phyloP scores from a whole-genome alignment of 1,139 yeast species.

The Blastobotrys persicus region DNA sequence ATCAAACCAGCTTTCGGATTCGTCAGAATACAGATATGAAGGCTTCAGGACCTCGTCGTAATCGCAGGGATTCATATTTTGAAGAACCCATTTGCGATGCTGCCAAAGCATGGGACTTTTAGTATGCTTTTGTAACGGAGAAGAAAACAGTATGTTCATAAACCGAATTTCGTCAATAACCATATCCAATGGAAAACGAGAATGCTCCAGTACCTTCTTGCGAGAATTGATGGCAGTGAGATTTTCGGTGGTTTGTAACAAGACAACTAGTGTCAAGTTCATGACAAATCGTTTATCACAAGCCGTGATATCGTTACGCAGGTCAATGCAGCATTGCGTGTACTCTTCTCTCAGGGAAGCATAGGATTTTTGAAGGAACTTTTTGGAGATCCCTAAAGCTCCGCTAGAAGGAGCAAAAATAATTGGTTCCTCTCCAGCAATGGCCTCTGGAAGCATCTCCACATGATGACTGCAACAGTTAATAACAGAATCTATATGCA shows the following conservation, averaged over 20 bases:
- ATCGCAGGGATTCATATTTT: background rate
- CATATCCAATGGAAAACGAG: conserved; percentile 9
- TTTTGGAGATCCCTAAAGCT: conserved; percentile 33
- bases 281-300: background rate
- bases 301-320: background rate
- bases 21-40: background rate
- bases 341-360: conserved; percentile 18
- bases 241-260: conserved; percentile 34
- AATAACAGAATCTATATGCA: background rate
- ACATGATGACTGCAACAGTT: conserved; percentile 17
- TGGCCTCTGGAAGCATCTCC: conserved; percentile 21
- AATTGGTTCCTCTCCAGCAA: conserved; percentile 14
- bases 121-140: conserved; percentile 38
- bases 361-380: conserved; percentile 23
- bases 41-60: background rate
- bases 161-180: conserved; percentile 30
- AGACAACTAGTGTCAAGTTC: conserved; percentile 5
- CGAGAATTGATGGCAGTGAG: conserved; percentile 36
- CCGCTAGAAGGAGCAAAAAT: conserved; percentile 22
- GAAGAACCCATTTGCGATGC: conserved; percentile 36
- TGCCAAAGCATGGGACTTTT: conserved; percentile 42
- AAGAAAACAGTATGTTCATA: conserved; percentile 32
- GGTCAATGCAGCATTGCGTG: conserved; percentile 1
- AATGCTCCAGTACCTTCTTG: conserved; percentile 21
- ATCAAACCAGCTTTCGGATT: background rate